Percentiles rank a stretch among this genome's conserved stretches.
phyloP scores from a whole-genome alignment of 306 rosid genomes.

The Rosa multiflora region DNA sequence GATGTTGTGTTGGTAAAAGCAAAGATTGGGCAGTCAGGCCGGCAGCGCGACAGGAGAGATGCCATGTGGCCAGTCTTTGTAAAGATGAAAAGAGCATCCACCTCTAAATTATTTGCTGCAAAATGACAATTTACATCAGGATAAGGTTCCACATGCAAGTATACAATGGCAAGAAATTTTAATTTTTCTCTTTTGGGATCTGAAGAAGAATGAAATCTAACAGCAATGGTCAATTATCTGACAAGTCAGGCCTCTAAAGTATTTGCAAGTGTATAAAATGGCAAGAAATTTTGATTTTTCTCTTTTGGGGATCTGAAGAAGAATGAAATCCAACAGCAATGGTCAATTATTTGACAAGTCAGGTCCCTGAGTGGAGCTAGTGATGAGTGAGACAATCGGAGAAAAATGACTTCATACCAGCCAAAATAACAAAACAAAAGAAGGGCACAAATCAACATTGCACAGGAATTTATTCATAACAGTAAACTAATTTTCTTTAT shows the following conservation, averaged over 20 bases:
- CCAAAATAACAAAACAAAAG: background rate
- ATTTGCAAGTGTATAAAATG: conserved; percentile 29
- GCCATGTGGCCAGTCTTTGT: conserved; percentile 98
- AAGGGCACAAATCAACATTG: background rate
- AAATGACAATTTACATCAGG: conserved; percentile 31
- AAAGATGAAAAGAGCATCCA: conserved; percentile 91
- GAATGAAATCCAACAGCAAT: background rate
- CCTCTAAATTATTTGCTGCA: conserved; percentile 90
- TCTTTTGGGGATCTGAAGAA: background rate
- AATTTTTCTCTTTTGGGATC: background rate
- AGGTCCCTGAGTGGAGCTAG: background rate
- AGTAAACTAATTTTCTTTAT: background rate
- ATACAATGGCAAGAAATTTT: background rate
- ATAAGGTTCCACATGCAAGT: background rate
- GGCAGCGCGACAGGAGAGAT: conserved; percentile 89
- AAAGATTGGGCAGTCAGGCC: conserved; percentile 98
- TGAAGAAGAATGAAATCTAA: background rate
- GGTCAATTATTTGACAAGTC: background rate
- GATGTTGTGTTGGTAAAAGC: conserved; percentile 83
- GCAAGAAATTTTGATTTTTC: background rate
- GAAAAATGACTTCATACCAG: background rate
- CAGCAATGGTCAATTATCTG: background rate
- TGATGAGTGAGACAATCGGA: background rate
- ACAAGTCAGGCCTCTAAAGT: conserved; percentile 33
- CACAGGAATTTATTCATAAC: background rate